Base-by-base conservation (phyloP, 2,329 filamentous ascomycete species). In the Alternaria ventricosa region DNA sequence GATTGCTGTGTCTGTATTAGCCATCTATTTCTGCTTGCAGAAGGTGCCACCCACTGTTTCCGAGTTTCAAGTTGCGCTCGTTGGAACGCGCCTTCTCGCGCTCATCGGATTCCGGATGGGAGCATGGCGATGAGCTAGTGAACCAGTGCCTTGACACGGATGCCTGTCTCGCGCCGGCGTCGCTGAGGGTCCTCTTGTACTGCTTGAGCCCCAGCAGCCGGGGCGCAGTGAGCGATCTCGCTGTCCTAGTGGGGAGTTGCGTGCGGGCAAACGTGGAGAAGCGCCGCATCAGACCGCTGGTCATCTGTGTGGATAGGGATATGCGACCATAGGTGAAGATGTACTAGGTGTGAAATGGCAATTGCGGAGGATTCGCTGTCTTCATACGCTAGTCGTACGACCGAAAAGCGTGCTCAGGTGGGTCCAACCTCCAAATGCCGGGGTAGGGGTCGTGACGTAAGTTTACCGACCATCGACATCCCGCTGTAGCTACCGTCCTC, bases 31-130 rank as follows among this genome's bases (percentile, higher is more conserved):
- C 43, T 51, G 11, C 33, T 3, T 18, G 10, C 28, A 1, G 10
- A 12, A 23, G 13, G 18, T n/a, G 33, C 41, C 49, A 53, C 82
- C 53, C 81, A 88, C 87, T 90, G 72, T 87, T 87, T 36, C 88
- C 88, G 10, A 90, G 81, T 77, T 89, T 89, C 60, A 90, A 65
- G 8, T 87, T 86, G 65, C 88, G 84, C 77, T 89, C 86, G 71
- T 89, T 85, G 25, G 86, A 84, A 10, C 85, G 84, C 68, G 84
- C 82, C 64, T 82, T 80, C 68, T 85, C 83, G 30, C 72, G 63
- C 65, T 71, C 71, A 56, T 71, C 68, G 12, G 63, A 63, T 30
- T 78, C 72, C 11, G 71, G 60, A 15, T 62, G 62, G 1, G 66
- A 67, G 33, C 71, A 74, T 46, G 78, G 76, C 27, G 78, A 70